phyloP scores from a whole-genome alignment of 169 alveolate genomes.

The Cryptosporidium canis region DNA sequence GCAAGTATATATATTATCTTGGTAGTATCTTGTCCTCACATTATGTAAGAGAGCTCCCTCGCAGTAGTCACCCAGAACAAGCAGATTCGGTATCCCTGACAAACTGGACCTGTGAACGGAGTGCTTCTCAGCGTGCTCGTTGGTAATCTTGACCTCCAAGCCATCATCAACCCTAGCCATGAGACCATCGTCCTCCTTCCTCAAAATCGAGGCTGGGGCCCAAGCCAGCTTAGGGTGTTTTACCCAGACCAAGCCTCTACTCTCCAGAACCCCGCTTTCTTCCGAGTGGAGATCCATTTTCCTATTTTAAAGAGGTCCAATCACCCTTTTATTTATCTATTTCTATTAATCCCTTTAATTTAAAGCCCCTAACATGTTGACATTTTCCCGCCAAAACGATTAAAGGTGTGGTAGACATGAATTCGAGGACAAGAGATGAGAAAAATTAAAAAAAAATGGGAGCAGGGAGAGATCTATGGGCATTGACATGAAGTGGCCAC shows the following conservation, averaged over 20 bases:
- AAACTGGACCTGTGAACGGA: constrained; percentile 53
- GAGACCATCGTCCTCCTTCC: constrained; percentile 1
- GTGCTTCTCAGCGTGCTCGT: constrained; percentile 50
- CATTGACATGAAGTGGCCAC: no score
- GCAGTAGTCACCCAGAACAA: constrained; percentile 84
- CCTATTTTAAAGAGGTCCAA: constrained; percentile 1
- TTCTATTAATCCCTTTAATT: background rate
- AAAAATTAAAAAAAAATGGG: background rate
- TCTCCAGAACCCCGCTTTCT: constrained; percentile 29
- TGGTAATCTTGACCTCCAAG: constrained; percentile 22
- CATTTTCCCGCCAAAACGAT: constrained; percentile 32
- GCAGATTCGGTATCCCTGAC: constrained; percentile 83
- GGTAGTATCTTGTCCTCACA: constrained; percentile 80
- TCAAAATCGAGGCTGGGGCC: constrained; percentile 57
- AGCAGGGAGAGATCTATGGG: no score
- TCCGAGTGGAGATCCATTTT: constrained; percentile 37
- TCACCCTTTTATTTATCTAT: background rate
- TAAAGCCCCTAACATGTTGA: constrained; percentile 10
- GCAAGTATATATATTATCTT: constrained; percentile 83
- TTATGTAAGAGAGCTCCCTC: constrained; percentile 87
- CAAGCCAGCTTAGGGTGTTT: constrained; percentile 60
- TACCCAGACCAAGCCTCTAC: constrained; percentile 55
- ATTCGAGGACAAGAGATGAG: constrained; percentile 16
- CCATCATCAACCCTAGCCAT: constrained; percentile 71
- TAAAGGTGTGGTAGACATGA: constrained; percentile 62